Base-by-base conservation (phyloP, 78 protist genomes). In the Pelomyxa schiedti region DNA sequence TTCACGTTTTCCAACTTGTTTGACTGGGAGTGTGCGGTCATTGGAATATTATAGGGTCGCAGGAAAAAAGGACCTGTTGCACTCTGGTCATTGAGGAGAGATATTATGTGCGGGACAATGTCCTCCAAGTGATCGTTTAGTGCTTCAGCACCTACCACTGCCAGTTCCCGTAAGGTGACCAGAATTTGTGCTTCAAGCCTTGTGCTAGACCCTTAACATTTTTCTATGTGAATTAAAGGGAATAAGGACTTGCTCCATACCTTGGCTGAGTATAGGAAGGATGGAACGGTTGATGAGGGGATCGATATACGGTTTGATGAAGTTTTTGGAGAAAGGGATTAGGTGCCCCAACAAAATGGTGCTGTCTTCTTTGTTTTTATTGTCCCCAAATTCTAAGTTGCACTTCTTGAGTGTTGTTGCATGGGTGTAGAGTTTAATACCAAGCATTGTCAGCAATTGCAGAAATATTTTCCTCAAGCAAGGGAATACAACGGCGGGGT, bases 401-500 rank as follows among this genome's bases (percentile, higher is more conserved):
- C n/a, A n/a, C n/a, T n/a, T n/a, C n/a, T n/a, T n/a, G n/a, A n/a
- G n/a, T n/a, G n/a, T n/a, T n/a, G n/a, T n/a, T n/a, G n/a, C n/a
- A n/a, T n/a, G n/a, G n/a, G n/a, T n/a, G n/a, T n/a, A n/a, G n/a
- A n/a, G n/a, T n/a, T 71, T 64, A 47, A 79, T 71, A 9, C 77
- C 91, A 37, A 94, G 77, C 67, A 90, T 93, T 0, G 93, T 89
- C 16, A 96, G 86, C 3, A 96, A 75, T 65, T 91, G 95, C 29
- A 94, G 71, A 29, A 96, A 83, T 1, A 87, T 81, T 85, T 90
- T 87, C 42, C 99, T 69, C 29, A 95, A 76, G 24, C 94, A 36
- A 4, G 99, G 98, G 86, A 94, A 39, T 28, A 92, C 95, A 42
- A 84, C 69, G 39, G 96, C 95, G 2, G 99, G 99, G 72, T 95